Percentiles rank a stretch among this genome's conserved stretches.
Conservation (phyloP, 129 eudicot species). For the Arctium lappa region DNA sequence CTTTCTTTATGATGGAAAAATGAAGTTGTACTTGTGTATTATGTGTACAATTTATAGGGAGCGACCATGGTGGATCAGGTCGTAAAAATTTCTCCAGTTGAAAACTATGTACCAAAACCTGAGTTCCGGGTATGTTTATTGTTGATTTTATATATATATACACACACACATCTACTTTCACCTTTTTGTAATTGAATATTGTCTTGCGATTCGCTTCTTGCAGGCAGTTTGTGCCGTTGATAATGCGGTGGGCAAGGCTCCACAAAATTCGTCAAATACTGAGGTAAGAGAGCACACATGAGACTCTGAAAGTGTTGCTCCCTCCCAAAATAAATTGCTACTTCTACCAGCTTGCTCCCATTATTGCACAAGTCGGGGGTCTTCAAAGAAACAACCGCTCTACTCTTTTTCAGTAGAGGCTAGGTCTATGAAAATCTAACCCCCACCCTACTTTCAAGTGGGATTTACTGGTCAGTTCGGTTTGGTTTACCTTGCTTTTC, state of each 20-base stretch:
- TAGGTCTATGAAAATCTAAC: not conserved
- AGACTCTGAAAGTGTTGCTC: not conserved
- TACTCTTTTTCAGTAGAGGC: not conserved
- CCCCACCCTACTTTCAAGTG: not conserved
- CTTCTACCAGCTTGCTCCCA: not conserved
- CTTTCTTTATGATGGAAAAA: not conserved
- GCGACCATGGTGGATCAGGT: slow-evolving; percentile 75
- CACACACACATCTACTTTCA: not conserved
- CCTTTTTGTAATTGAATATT: not conserved
- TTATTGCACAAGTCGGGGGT: not conserved
- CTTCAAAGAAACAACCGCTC: not conserved
- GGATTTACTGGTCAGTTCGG: not conserved
- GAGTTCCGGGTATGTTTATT: slow-evolving; percentile 37
- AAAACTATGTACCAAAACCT: slow-evolving; percentile 47
- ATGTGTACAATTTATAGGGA: slow-evolving; percentile 47
- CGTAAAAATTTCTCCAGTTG: slow-evolving; percentile 50
- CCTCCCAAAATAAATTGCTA: not conserved
- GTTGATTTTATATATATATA: not conserved
- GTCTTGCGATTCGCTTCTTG: not conserved
- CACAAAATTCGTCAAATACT: slow-evolving; percentile 33
- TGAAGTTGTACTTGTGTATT: not conserved
- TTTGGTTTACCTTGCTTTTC: not conserved
- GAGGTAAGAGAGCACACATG: slow-evolving; percentile 38
- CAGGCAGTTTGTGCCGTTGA: slow-evolving; percentile 53
- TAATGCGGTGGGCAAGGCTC: slow-evolving; percentile 32